Base-by-base conservation (phyloP, 768 basidiomycete species). In the Cystobasidium ongulense region DNA sequence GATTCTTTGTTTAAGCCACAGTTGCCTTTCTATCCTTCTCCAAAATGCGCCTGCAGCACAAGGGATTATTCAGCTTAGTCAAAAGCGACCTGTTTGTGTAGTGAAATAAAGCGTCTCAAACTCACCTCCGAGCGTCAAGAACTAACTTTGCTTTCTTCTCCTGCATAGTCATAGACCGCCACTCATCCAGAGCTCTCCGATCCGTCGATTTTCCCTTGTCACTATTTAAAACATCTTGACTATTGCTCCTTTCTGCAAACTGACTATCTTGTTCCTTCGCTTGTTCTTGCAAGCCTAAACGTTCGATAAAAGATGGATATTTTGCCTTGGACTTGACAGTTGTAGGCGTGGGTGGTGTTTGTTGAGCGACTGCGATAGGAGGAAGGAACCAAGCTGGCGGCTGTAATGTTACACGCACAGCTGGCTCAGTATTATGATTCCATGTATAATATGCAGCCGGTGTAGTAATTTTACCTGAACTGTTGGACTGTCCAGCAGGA, bases 131-230 rank as follows among this genome's bases (percentile, higher is more conserved):
- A 1, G 68, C 68, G n/a, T 54, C 52, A 25, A 71, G 54, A 13
- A 71, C 68, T 8, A 71, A 2, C 29, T 54, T 33, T 27, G 52
- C 68, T 43, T 71, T 71, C 68, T 59, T 71, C 54, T 71, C 68
- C 31, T 54, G n/a, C 68, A 71, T 36, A 31, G 36, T 59, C 68
- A 71, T 52, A 23, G 21, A 35, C 21, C 33, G 29, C 68, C 68
- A 59, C 23, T 43, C 33, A 31, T 57, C 68, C 25, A 31, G 15
- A 2, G 38, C 21, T n/a, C 39, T 29, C 5, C 29, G 18, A 17
- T 54, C 68, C 63, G 63, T 64, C 23, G 36, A 38, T n/a, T 59
- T 54, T 13, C 53, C 68, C 35, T 71, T 71, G 11, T 38, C 52
- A 33, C 18, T 38, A 5, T 15, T 10, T 4, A 21, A 33, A 29